Evolutionary conservation across 2,329 filamentous ascomycete genomes (phyloP).

Genomic region (Metarhizium rileyi): DNA sequence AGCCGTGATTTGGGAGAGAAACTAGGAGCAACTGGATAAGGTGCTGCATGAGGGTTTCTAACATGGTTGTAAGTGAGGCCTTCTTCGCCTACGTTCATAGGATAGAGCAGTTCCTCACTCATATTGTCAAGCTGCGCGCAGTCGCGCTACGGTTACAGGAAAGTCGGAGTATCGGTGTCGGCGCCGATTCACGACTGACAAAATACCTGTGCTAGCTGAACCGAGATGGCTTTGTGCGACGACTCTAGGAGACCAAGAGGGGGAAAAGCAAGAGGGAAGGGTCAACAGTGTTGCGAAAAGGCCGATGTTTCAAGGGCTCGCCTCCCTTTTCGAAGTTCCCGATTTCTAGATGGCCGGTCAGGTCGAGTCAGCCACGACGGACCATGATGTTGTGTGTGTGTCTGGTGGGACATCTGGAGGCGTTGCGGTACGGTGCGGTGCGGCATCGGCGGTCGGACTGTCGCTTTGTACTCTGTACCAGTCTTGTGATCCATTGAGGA

Average conservation of each 20-base stretch:
- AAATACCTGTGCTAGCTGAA: background rate
- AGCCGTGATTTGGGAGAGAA: constrained; percentile 1
- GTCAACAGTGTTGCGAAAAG: no score
- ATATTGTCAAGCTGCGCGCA: background rate
- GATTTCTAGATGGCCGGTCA: no score
- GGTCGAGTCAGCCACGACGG: background rate
- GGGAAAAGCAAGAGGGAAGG: background rate
- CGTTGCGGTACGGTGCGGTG: no score
- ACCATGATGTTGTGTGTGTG: background rate
- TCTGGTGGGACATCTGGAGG: no score
- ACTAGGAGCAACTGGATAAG: constrained; percentile 2
- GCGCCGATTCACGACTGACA: background rate
- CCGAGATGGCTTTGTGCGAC: background rate
- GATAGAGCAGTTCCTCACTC: background rate
- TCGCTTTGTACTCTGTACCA: no score
- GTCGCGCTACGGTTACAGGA: background rate
- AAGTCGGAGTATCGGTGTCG: background rate
- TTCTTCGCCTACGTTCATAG: background rate
- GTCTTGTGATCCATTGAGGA: no score
- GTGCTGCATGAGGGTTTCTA: background rate
- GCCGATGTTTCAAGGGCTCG: no score
- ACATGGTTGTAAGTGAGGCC: background rate
- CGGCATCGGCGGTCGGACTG: background rate
- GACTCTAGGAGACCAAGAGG: background rate
- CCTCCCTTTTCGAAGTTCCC: no score